Evolutionary conservation across 2,329 filamentous ascomycete species (phyloP), one percentile per base, ranked within the genome.

Genomic region (Paramyrothecium sp.): DNA sequence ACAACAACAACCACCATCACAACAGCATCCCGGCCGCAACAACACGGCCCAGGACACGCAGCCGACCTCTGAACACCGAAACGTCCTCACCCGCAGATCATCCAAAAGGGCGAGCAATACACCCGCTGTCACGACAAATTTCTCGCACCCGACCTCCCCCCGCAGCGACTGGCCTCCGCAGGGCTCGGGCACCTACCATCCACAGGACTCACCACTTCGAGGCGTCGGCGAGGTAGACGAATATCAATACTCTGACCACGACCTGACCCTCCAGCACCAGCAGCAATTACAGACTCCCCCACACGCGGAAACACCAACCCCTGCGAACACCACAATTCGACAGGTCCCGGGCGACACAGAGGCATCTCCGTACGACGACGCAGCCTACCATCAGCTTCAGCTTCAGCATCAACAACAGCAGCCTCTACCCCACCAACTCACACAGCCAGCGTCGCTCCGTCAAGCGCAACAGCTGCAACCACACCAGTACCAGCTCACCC

Each of bases 51-150:
- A 53, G n/a, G 23, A 53, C 50, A 60, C 63, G 38, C 62, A 63
- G 47, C 58, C 60, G 50, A 68, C 74, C 54, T 81, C 83, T 76
- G 80, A 82, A 66, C 81, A 80, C 65, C 75, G 74, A 58, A 62
- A 71, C 51, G 78, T 78, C 53, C 71, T 86, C 51, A 76, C 72
- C 62, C 83, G 83, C 61, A 77, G 82, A 63, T 77, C 80, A 33
- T 88, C 85, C 49, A 86, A 84, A 74, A 78, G 83, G 66, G 73
- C 81, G 69, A 82, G 81, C 78, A 77, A 80, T 60, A 71, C 70
- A 56, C 74, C 77, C 63, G 66, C 71, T 64, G 63, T 80, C 61
- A 76, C 76, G 66, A 79, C 78, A 38, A 74, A 70, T 60, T 64
- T 73, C 61, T 69, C 75, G 58, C 58, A 67, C 58, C 59, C 47